phyloP scores from a whole-genome alignment of 164 flowering plant genomes.

The Vitis riparia region DNA sequence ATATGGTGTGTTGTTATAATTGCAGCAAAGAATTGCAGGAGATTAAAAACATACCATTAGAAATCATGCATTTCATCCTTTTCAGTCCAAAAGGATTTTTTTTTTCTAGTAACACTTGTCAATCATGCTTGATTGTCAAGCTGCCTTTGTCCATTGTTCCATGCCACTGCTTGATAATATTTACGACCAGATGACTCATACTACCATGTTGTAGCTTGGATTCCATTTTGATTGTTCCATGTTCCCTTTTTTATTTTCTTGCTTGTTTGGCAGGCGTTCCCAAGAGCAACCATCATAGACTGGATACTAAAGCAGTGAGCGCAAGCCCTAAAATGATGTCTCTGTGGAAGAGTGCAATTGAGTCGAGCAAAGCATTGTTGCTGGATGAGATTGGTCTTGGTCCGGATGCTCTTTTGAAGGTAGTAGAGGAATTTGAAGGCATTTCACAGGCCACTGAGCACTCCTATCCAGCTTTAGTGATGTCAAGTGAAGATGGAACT shows the following conservation, averaged over 20 bases:
- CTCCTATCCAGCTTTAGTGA: slow-evolving; percentile 59
- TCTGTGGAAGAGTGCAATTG: slow-evolving; percentile 75
- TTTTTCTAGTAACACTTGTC: not conserved
- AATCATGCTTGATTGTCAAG: not conserved
- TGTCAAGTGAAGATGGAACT: slow-evolving; percentile 32
- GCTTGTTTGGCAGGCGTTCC: slow-evolving; percentile 26
- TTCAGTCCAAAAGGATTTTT: not conserved
- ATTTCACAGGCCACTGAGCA: slow-evolving; percentile 64
- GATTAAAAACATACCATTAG: too few relatives aligned
- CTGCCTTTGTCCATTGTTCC: not conserved
- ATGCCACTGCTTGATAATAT: not conserved
- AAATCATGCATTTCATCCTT: too few relatives aligned
- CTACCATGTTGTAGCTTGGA: not conserved
- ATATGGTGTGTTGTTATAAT: too few relatives aligned
- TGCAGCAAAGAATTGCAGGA: too few relatives aligned
- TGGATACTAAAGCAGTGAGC: slow-evolving; percentile 18
- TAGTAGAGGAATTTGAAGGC: slow-evolving; percentile 71
- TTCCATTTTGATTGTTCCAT: not conserved
- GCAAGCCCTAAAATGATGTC: slow-evolving; percentile 67
- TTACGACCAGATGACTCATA: not conserved
- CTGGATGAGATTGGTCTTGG: slow-evolving; percentile 61
- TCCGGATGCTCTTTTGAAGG: slow-evolving; percentile 78
- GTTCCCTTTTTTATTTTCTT: not conserved
- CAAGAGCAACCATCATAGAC: slow-evolving; percentile 11
- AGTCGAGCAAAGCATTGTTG: slow-evolving; percentile 73